These are phyloP conservation scores for Trichoderma aggressivum DNA, from an alignment of 2,329 filamentous ascomycete genomes.

Conservation along the genomic window DNA sequence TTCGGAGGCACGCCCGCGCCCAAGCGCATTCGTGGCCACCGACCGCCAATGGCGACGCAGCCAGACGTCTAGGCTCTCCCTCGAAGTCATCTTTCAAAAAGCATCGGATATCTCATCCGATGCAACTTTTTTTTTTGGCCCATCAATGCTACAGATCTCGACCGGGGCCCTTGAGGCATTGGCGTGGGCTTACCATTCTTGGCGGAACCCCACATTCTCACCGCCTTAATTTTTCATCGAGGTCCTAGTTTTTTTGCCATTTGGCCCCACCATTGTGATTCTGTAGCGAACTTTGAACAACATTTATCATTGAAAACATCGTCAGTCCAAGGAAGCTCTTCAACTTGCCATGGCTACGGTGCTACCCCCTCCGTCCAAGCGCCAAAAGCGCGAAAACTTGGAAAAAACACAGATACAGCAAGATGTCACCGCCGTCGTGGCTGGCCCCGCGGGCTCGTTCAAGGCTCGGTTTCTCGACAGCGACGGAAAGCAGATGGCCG, in stretches of 20 bases:
- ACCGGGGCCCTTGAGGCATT: neutral
- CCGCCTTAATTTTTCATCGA: slow-evolving; percentile 27
- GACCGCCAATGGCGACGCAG: slow-evolving; percentile 22
- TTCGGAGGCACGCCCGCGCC: slow-evolving; percentile 29
- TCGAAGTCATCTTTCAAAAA: neutral
- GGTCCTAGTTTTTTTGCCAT: slow-evolving; percentile 24
- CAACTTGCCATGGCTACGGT: slow-evolving; percentile 67
- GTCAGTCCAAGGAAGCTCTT: neutral
- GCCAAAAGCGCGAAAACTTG: slow-evolving; percentile 72
- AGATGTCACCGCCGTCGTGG: slow-evolving; percentile 65
- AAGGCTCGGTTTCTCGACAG: slow-evolving; percentile 86
- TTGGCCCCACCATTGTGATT: slow-evolving; percentile 17
- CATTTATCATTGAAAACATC: slow-evolving; percentile 8
- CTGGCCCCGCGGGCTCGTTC: slow-evolving; percentile 69
- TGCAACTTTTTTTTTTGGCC: slow-evolving; percentile 13
- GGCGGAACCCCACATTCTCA: slow-evolving; percentile 22
- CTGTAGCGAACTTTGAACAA: slow-evolving; percentile 20
- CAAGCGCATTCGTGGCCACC: slow-evolving; percentile 30
- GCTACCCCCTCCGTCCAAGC: slow-evolving; percentile 80
- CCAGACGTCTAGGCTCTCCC: neutral
- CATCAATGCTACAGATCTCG: neutral
- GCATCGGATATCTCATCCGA: neutral
- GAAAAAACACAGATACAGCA: slow-evolving; percentile 72
- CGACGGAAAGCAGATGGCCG: slow-evolving; percentile 66
- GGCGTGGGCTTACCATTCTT: slow-evolving; percentile 9